These are phyloP conservation scores for Sonneratia caseolaris DNA, from an alignment of 345 rosid genomes.

Conservation along the genomic window DNA sequence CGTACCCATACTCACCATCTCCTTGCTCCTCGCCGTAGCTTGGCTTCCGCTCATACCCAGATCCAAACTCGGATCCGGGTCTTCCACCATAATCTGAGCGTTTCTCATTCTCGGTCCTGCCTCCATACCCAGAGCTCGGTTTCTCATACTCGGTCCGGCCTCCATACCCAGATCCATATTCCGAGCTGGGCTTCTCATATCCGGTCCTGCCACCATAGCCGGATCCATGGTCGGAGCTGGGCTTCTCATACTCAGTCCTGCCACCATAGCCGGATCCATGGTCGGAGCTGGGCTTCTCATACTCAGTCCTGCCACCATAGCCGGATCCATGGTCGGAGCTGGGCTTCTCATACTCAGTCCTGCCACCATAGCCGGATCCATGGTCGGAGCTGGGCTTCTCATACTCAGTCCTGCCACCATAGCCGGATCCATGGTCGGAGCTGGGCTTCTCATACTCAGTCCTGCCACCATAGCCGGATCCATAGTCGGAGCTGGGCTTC, in stretches of 20 bases:
- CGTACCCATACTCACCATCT: constrained; percentile 19
- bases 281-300: not conserved
- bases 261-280: not conserved
- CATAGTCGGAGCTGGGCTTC: constrained; percentile 15
- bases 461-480: constrained; percentile 8
- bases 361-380: constrained; percentile 27
- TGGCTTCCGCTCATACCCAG: constrained; percentile 17
- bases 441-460: constrained; percentile 5
- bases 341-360: constrained; percentile 11
- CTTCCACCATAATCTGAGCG: constrained; percentile 22
- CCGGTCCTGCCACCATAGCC: constrained; percentile 21
- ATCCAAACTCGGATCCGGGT: constrained; percentile 11
- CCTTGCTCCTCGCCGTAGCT: constrained; percentile 11
- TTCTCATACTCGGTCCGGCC: constrained; percentile 5
- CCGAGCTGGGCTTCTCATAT: constrained; percentile 8
- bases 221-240: constrained; percentile 10
- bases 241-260: constrained; percentile 8
- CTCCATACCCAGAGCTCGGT: constrained; percentile 16
- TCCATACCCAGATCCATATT: constrained; percentile 12
- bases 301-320: constrained; percentile 4
- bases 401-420: no score
- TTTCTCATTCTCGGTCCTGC: constrained; percentile 22
- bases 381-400: constrained; percentile 12
- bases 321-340: constrained; percentile 10
- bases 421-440: constrained; percentile 17